Conservation (phyloP, 2,329 filamentous ascomycete genomes). For the Fusarium sp. region DNA sequence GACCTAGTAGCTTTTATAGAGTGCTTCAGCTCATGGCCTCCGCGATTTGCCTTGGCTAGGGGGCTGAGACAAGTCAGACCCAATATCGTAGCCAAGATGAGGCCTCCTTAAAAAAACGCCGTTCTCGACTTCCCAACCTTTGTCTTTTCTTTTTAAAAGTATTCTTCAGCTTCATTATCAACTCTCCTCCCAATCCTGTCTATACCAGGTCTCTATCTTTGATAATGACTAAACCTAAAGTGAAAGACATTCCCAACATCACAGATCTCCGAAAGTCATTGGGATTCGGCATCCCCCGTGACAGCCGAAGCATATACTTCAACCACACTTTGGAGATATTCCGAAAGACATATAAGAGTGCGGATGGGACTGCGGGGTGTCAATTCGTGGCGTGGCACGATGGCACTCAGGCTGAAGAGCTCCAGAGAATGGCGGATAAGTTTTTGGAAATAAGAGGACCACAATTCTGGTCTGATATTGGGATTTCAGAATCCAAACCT, state of each 20-base stretch:
- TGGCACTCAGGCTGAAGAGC: rapidly evolving
- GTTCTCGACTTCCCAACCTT: neutral
- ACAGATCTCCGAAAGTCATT: neutral
- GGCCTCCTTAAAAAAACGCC: neutral
- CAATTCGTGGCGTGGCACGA: neutral
- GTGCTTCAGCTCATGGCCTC: neutral
- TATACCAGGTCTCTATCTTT: neutral
- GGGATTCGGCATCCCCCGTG: neutral
- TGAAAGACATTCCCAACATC: neutral
- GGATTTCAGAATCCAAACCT: neutral
- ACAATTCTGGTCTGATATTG: slow-evolving; percentile 3
- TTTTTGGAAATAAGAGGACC: neutral
- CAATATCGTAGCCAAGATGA: neutral
- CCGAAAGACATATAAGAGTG: neutral
- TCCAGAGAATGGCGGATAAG: neutral
- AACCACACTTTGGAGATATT: neutral
- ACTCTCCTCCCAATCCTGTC: neutral
- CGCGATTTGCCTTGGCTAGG: too few species aligned
- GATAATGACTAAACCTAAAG: neutral
- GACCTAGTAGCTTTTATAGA: neutral
- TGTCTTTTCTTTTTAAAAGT: neutral
- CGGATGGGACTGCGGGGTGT: neutral
- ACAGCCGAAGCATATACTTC: neutral
- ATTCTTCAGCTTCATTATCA: rapidly evolving
- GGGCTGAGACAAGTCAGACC: neutral